Percentiles rank a stretch among this genome's conserved stretches.
These are phyloP conservation scores for Cercis canadensis DNA, from an alignment of 306 rosid genomes.

Conservation along the genomic window DNA sequence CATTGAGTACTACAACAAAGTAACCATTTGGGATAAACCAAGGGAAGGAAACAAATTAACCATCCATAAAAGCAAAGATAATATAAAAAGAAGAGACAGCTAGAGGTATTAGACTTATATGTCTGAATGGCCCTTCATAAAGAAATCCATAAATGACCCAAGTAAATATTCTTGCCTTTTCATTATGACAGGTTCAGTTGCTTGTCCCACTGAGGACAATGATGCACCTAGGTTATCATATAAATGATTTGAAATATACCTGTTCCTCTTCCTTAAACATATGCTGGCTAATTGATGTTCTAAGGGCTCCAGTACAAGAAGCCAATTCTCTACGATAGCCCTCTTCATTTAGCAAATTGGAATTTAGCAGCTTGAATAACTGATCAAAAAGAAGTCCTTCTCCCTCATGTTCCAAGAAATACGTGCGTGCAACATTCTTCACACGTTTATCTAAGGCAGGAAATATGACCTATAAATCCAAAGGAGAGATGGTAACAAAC, in stretches of 20 bases:
- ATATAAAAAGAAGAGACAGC: not conserved
- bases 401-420: constrained; percentile 45
- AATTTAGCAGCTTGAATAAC: constrained; percentile 38
- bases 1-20: not conserved
- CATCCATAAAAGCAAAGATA: not conserved
- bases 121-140: not conserved
- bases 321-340: constrained; percentile 39
- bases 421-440: constrained; percentile 45
- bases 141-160: not conserved
- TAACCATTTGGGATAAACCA: not conserved
- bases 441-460: constrained; percentile 43
- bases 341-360: constrained; percentile 36
- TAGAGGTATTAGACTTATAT: not conserved
- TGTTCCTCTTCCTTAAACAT: constrained; percentile 48
- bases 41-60: not conserved
- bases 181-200: not conserved
- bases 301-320: constrained; percentile 42
- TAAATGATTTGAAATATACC: constrained; percentile 1
- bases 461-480: constrained; percentile 41
- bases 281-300: constrained; percentile 44
- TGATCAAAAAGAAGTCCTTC: constrained; percentile 44
- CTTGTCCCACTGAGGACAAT: not conserved
- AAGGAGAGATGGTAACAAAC: constrained; percentile 1
- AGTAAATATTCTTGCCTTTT: not conserved
- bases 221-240: not conserved